Evolutionary conservation across 108 stramenopile species (phyloP).

Genomic region (Cyclotella cryptica): DNA sequence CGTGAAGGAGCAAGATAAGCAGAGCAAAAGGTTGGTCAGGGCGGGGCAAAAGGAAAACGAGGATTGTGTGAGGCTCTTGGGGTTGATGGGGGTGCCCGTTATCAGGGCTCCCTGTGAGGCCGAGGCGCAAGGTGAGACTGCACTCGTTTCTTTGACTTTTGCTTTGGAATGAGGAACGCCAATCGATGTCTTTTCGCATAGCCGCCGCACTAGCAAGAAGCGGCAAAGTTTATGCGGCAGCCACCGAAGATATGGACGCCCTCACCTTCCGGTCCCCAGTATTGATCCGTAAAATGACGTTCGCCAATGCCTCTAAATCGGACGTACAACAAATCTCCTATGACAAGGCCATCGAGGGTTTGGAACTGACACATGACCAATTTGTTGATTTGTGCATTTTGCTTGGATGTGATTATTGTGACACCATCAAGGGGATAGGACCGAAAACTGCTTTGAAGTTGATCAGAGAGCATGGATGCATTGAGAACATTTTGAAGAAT

Average conservation of each 20-base stretch:
- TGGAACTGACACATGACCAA: constrained; percentile 93
- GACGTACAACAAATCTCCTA: constrained; percentile 91
- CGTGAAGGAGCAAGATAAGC: constrained; percentile 89
- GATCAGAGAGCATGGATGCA: constrained; percentile 82
- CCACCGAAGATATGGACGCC: constrained; percentile 99
- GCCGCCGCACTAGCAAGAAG: constrained; percentile 90
- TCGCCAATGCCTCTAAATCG: constrained; percentile 75
- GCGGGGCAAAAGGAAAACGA: constrained; percentile 93
- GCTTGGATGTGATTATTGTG: constrained; percentile 98
- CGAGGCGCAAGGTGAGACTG: constrained; percentile 82
- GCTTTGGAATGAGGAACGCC: not conserved
- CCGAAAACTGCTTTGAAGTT: constrained; percentile 97
- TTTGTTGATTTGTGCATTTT: constrained; percentile 99
- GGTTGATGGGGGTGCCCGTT: constrained; percentile 97
- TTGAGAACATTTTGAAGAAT: constrained; percentile 87
- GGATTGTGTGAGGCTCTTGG: constrained; percentile 84
- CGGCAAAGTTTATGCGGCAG: constrained; percentile 95
- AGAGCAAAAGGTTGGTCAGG: constrained; percentile 83
- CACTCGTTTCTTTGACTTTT: not conserved
- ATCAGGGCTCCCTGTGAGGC: constrained; percentile 97
- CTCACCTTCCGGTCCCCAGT: constrained; percentile 95
- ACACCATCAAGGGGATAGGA: constrained; percentile 95
- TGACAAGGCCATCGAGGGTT: constrained; percentile 87
- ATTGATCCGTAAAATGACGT: constrained; percentile 92
- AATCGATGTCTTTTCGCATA: not conserved